These are phyloP conservation scores for Fraxinus platypoda DNA, from an alignment of 305 asterid genomes.

Conservation along the genomic window DNA sequence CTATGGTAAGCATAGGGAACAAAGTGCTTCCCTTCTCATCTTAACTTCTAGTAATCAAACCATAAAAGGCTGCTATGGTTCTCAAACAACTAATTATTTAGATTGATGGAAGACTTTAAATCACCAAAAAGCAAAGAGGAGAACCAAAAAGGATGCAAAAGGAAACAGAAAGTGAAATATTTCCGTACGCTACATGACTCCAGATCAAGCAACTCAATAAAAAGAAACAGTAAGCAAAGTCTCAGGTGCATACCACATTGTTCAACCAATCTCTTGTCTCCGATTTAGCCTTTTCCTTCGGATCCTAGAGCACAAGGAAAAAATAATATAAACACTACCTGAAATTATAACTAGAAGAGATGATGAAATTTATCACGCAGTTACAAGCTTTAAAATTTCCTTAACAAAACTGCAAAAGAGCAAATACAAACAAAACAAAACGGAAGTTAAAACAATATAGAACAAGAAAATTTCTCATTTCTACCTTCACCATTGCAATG, in stretches of 20 bases:
- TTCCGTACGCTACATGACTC: not conserved
- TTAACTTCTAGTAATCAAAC: not conserved
- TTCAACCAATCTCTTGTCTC: conserved; percentile 99
- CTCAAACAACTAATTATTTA: conserved; percentile 11
- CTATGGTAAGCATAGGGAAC: not conserved
- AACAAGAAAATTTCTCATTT: not conserved
- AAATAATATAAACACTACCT: not conserved
- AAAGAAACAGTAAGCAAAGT: conserved; percentile 23
- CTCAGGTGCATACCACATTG: conserved; percentile 71
- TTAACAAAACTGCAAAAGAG: conserved; percentile 10
- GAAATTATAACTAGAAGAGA: conserved; percentile 22
- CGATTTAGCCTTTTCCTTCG: conserved; percentile 94
- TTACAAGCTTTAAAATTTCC: not conserved
- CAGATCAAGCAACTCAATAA: conserved; percentile 12
- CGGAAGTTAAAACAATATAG: not conserved
- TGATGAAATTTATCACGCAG: not conserved
- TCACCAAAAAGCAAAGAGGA: not conserved
- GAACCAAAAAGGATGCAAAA: not conserved
- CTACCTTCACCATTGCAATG: not conserved
- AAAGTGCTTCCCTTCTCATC: conserved; percentile 4
- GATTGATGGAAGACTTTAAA: not conserved
- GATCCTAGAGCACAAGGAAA: conserved; percentile 61
- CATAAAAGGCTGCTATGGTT: not conserved
- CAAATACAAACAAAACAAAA: not conserved
- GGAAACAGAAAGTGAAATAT: conserved; percentile 8